Conservation (phyloP, 2,329 filamentous ascomycete genomes). For the Lasiodiplodia hormozganensis region DNA sequence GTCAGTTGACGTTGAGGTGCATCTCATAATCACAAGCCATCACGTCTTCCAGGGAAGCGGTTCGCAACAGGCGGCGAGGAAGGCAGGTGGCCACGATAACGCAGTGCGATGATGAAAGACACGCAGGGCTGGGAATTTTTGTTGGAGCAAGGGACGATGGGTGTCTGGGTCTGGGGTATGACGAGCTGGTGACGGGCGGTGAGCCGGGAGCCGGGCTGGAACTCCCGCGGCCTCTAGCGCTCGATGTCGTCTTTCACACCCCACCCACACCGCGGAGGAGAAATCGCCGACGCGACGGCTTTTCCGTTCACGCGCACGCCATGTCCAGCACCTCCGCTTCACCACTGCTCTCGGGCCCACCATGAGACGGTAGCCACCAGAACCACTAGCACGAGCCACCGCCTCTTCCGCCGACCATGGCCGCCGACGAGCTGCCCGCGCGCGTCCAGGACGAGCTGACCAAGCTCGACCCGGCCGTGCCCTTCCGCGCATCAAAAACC, state of each 20-base stretch:
- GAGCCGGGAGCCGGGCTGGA: neutral
- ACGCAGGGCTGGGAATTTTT: neutral
- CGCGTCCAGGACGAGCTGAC: constrained; percentile 62
- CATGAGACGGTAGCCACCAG: constrained; percentile 14
- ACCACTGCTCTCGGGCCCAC: neutral
- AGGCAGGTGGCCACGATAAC: neutral
- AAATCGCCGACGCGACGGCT: constrained; percentile 1
- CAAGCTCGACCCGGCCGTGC: constrained; percentile 66
- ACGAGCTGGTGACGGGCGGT: constrained; percentile 3
- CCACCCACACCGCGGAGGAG: neutral
- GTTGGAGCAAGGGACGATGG: neutral
- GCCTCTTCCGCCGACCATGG: constrained; percentile 2
- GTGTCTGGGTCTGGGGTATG: neutral
- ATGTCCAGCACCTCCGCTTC: neutral
- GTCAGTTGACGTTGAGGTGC: constrained; percentile 17
- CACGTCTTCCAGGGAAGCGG: neutral
- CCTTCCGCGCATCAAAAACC: constrained; percentile 76
- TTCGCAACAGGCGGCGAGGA: neutral
- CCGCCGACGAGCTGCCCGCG: constrained; percentile 47
- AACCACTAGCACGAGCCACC: neutral
- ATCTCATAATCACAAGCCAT: neutral
- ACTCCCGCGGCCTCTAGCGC: constrained; percentile 10
- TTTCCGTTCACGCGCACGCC: constrained; percentile 8
- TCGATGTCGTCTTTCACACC: constrained; percentile 13
- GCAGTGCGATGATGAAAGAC: neutral